Base-by-base conservation (phyloP, 208 protist genomes). In the Angomonas ambiguus region DNA sequence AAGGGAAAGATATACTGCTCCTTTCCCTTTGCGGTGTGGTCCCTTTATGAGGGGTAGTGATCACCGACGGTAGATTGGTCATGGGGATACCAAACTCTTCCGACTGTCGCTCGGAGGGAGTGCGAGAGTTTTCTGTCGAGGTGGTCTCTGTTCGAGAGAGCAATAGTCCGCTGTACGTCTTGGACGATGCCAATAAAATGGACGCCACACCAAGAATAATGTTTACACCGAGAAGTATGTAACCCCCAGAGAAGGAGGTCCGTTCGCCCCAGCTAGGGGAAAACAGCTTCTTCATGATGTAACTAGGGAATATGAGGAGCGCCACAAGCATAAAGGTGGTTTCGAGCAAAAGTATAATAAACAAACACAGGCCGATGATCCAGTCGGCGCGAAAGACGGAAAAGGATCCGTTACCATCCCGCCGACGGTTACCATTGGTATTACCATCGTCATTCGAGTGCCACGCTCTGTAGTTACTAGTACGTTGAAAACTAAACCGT, bases 231-330 rank as follows among this genome's bases (percentile, higher is more conserved):
- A 53, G 20, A 5, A 53, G 20, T 27, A 53, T 24, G 20, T 53
- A 53, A 8, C 8, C 45, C 24, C 18, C 20, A 13, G 45, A 53
- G 24, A 53, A 53, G 45, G 8, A 4, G 8, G 45, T 53, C 8
- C 45, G 45, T 20, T 53, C 45, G 5, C 45, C 45, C 45, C 45
- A 53, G 3, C 3, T 3, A 24, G 45, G 45, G 45, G 45, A 27
- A 24, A 53, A 53, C 16, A 53, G 45, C 24, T 53, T 53, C 20
- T 53, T 13, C 45, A 53, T 53, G 20, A 53, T 53, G 16, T 53
- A 53, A 5, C 18, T 24, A 8, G 45, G 45, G 20, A 53, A 53
- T 8, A 53, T 20, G 18, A 53, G 20, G 18, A 53, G 45, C 8
- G 45, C 45, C 20, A 53, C 8, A 8, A 53, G 45, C 45, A 53